Conservation (phyloP, 1,139 yeast genomes). For the Nadsonia commutata region DNA sequence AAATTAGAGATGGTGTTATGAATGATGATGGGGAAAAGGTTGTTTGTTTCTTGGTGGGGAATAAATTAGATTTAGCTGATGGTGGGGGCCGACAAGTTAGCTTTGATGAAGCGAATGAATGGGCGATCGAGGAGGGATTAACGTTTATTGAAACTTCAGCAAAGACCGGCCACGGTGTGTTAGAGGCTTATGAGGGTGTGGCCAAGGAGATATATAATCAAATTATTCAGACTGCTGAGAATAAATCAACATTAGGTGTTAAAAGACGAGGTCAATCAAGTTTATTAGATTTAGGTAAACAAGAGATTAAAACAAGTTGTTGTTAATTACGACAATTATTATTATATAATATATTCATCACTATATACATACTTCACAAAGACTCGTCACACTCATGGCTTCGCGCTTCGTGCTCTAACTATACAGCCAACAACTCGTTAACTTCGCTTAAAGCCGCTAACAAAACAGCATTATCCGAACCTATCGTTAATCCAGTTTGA, state of each 20-base stretch:
- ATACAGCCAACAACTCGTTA: constrained; percentile 11
- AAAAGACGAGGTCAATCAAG: not conserved
- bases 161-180: constrained; percentile 75
- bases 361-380: no score
- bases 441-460: constrained; percentile 20
- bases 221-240: constrained; percentile 12
- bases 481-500: constrained; percentile 53
- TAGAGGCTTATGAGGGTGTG: constrained; percentile 74
- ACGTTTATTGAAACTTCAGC: constrained; percentile 91
- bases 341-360: no score
- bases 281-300: not conserved
- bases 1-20: constrained; percentile 65
- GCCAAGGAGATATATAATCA: constrained; percentile 46
- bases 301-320: not conserved
- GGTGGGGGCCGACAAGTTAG: constrained; percentile 55
- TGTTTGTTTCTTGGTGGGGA: constrained; percentile 81
- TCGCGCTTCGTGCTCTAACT: no score
- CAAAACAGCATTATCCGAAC: constrained; percentile 37
- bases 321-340: not conserved
- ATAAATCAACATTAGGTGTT: not conserved
- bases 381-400: no score
- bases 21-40: constrained; percentile 38
- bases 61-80: constrained; percentile 53
- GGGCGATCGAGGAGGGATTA: constrained; percentile 70
- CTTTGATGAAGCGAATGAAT: constrained; percentile 67